Conservation (phyloP, 1,139 yeast species). For the Blastobotrys apis region DNA sequence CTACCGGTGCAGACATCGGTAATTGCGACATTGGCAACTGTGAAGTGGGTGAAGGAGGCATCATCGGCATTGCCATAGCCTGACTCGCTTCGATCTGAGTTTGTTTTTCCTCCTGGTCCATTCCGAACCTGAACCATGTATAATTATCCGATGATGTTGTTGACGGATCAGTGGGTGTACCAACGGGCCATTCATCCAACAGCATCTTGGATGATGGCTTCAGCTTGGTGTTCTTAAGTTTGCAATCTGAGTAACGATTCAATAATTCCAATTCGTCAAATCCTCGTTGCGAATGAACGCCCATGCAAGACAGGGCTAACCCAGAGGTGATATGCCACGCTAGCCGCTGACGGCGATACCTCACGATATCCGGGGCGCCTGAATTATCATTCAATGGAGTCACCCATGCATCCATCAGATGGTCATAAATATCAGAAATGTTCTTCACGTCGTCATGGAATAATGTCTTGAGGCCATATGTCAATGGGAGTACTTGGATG, state of each 20-base stretch:
- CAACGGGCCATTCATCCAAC: constrained; percentile 22
- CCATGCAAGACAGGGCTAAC: constrained; percentile 20
- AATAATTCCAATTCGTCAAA: not conserved
- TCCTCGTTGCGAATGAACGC: constrained; percentile 14
- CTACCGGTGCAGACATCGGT: no score
- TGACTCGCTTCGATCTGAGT: constrained; percentile 6
- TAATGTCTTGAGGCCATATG: constrained; percentile 14
- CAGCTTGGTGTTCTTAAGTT: not conserved
- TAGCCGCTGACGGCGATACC: constrained; percentile 13
- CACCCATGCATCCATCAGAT: constrained; percentile 21
- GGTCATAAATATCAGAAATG: constrained; percentile 16
- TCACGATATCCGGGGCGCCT: constrained; percentile 4
- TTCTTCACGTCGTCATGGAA: constrained; percentile 16
- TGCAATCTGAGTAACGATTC: not conserved
- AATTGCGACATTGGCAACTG: not conserved
- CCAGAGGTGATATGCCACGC: constrained; percentile 19
- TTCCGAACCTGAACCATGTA: constrained; percentile 21
- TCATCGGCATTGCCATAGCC: not conserved
- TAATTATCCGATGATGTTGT: constrained; percentile 17
- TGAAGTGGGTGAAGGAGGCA: not conserved
- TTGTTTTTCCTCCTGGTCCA: constrained; percentile 5
- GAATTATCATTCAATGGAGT: constrained; percentile 16
- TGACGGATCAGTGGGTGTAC: no score
- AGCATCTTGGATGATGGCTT: constrained; percentile 14
- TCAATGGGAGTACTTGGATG: constrained; percentile 24